These are phyloP conservation scores for Cryptosporidium parvum DNA, from an alignment of 169 alveolate genomes.

Conservation along the genomic window DNA sequence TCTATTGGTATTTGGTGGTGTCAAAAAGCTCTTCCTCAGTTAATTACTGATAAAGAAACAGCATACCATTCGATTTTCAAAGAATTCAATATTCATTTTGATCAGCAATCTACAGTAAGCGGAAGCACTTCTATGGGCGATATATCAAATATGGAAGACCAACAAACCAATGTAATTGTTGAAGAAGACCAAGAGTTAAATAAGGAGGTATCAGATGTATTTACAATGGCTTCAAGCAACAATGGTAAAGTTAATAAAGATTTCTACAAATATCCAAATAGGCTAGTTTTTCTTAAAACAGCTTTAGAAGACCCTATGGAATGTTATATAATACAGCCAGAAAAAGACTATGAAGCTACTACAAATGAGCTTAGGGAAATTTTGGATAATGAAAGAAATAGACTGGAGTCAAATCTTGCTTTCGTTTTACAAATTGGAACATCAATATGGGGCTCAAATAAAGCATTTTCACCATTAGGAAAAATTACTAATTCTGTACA, in stretches of 20 bases:
- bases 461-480: slow-evolving; percentile 48
- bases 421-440: slow-evolving; percentile 39
- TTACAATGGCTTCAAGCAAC: neutral
- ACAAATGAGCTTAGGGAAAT: slow-evolving; percentile 41
- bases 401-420: slow-evolving; percentile 61
- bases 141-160: neutral
- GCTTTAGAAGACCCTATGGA: slow-evolving; percentile 37
- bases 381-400: slow-evolving; percentile 44
- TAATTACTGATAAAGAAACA: slow-evolving; percentile 66
- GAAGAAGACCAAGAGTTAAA: neutral
- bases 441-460: slow-evolving; percentile 41
- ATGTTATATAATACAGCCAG: slow-evolving; percentile 18
- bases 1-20: slow-evolving; percentile 72
- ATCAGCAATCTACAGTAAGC: slow-evolving; percentile 9
- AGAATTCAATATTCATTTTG: slow-evolving; percentile 15
- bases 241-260: neutral
- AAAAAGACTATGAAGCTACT: neutral
- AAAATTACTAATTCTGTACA: slow-evolving; percentile 19
- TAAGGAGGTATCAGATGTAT: neutral
- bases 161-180: neutral
- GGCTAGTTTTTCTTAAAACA: slow-evolving; percentile 38
- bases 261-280: slow-evolving; percentile 28
- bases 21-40: slow-evolving; percentile 71
- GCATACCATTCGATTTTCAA: slow-evolving; percentile 51
- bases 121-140: neutral